Evolutionary conservation across 2,329 filamentous ascomycete species (phyloP).

Genomic region (Sarocladium kiliense): DNA sequence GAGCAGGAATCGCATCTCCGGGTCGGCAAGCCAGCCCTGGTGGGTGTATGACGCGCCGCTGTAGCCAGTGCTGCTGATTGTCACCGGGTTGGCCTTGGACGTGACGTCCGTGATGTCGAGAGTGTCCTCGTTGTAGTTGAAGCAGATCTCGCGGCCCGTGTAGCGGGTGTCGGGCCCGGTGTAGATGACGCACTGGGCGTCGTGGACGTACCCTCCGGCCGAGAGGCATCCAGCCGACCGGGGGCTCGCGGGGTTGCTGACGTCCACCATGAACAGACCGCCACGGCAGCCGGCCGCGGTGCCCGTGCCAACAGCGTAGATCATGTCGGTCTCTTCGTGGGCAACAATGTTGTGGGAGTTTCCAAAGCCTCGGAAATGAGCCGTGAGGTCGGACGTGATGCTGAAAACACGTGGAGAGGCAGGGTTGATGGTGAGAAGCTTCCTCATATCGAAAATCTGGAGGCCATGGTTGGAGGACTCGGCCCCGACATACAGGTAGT

Average conservation of each 20-base stretch:
- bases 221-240: conserved; percentile 43
- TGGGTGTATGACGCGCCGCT: conserved; percentile 50
- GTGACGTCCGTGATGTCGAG: conserved; percentile 40
- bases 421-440: conserved; percentile 38
- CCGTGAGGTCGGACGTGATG: conserved; percentile 26
- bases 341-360: conserved; percentile 32
- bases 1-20: conserved; percentile 35
- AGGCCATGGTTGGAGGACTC: conserved; percentile 47
- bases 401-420: conserved; percentile 25
- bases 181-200: conserved; percentile 48
- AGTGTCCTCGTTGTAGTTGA: conserved; percentile 45
- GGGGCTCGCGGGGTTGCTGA: conserved; percentile 45
- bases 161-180: conserved; percentile 40
- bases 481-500: conserved; percentile 31
- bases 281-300: conserved; percentile 33
- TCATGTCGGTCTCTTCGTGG: conserved; percentile 38
- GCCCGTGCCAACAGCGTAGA: conserved; percentile 37
- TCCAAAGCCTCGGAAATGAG: conserved; percentile 22
- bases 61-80: conserved; percentile 48
- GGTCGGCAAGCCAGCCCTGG: conserved; percentile 47
- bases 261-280: conserved; percentile 51
- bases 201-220: conserved; percentile 47
- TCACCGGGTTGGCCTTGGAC: conserved; percentile 35
- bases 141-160: conserved; percentile 43
- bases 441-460: conserved; percentile 60